Base-by-base conservation (phyloP, 305 asterid species). In the Salvia sclarea region DNA sequence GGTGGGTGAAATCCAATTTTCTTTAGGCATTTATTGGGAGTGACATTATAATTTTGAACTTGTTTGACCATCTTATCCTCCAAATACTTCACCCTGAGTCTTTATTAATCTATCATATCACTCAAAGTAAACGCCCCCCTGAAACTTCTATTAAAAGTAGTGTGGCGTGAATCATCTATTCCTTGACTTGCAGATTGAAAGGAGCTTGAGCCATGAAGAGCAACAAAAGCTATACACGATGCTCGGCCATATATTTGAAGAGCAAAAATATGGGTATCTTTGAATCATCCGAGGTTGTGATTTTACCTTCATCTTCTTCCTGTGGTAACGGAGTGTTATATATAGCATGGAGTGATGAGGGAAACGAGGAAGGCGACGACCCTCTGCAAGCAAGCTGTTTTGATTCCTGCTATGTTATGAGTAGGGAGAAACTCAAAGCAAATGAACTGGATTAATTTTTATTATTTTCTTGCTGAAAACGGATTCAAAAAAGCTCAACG, bases 121-220 rank as follows among this genome's bases (percentile, higher is more conserved):
- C n/a, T n/a, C n/a, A n/a, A n/a, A n/a, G n/a, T n/a, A n/a, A n/a
- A n/a, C n/a, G n/a, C n/a, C n/a, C n/a, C n/a, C n/a, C n/a, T n/a
- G n/a, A n/a, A n/a, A 37, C 13, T 61, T 20, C 3, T 5, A n/a
- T n/a, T n/a, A 1, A 6, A 61, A 40, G 54, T 21, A 60, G 6
- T 5, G 9, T 16, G 24, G 9, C 0, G 40, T 3, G 60, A 7
- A 20, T 18, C 13, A 67, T 8, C 20, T 2, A 60, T 1, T 24
- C 45, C 53, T 28, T 12, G 30, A 7, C 56, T 20, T 78, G 82
- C 90, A 87, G 97, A 87, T 89, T 57, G 75, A 75, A 64, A 79
- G 88, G 72, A 81, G 81, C 82, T 84, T 89, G 70, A 87, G 80
- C 74, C 84, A 79, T 28, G 88, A 86, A 76, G 90, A 89, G 79